Base-by-base conservation (phyloP, 495 filamentous ascomycete genomes). In the Penicillium salamii region DNA sequence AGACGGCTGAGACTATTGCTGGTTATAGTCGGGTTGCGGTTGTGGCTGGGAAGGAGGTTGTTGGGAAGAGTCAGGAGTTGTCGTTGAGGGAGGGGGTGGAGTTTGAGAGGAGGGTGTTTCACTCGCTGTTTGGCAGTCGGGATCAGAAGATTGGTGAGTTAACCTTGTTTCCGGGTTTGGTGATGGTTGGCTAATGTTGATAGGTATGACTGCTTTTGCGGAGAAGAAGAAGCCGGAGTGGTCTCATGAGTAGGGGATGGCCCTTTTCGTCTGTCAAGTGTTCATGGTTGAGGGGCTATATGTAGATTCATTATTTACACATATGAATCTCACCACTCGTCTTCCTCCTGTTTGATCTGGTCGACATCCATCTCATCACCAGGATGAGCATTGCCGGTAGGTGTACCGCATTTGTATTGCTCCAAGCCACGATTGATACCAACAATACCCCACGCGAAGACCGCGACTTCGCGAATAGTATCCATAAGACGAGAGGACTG, bases 171-270 rank as follows among this genome's bases (percentile, higher is more conserved):
- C n/a, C n/a, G 19, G 6, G 6, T 4, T 34, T 2, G 18, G 28
- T 49, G 24, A 9, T 41, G 31, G 13, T 40, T 2, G 23, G 38
- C 61, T 71, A 52, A 66, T 35, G 14, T 46, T 14, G 44, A 19
- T 42, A 84, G 82, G 90, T 11, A 97, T 97, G 92, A 84, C 78
- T 60, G 93, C 93, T 13, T 98, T 98, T 73, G 85, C 85, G 1
- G 87, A 93, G 74, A 97, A 96, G 84, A 82, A 88, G 76, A 92
- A 95, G 78, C 74, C 93, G 1, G 81, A 95, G 66, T 98, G 93
- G 93, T 83, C 78, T 19, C 68, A 97, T 63, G 82, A 91, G 65
- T 97, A 83, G 36, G 29, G 31, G 15, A 21, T 47, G 17, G 24
- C 5, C 19, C 35, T 38, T 37, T 38, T 31, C 34, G 23, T 47